These are phyloP conservation scores for Aegilops speltoides DNA, from an alignment of 176 grass and related monocot species.

Conservation along the genomic window DNA sequence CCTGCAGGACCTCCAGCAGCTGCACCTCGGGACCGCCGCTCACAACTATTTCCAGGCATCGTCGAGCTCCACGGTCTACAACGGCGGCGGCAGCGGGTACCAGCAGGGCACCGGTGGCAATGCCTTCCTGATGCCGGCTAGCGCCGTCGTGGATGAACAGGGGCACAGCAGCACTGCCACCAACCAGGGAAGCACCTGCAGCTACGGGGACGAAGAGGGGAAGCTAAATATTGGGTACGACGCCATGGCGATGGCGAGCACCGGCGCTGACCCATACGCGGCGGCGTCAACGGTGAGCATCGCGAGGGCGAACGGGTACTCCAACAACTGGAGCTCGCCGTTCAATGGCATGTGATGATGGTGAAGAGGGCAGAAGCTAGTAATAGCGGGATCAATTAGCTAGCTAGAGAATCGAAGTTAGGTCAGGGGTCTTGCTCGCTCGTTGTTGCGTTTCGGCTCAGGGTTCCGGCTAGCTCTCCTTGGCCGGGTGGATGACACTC, in stretches of 20 bases:
- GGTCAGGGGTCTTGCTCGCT: slow-evolving; percentile 26
- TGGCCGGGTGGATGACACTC: slow-evolving; percentile 7
- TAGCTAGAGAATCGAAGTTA: slow-evolving; percentile 22
- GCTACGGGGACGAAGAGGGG: slow-evolving; percentile 41
- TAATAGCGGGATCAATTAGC: slow-evolving; percentile 21
- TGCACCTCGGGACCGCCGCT: slow-evolving; percentile 44
- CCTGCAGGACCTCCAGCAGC: slow-evolving; percentile 52
- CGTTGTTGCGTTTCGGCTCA: slow-evolving; percentile 6
- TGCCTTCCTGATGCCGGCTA: slow-evolving; percentile 34
- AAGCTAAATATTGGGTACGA: slow-evolving; percentile 46
- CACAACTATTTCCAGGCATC: slow-evolving; percentile 63
- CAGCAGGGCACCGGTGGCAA: slow-evolving; percentile 36
- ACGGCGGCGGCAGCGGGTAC: slow-evolving; percentile 3
- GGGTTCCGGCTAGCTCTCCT: slow-evolving; percentile 26
- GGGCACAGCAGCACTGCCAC: slow-evolving; percentile 44
- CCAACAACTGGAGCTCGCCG: slow-evolving; percentile 45
- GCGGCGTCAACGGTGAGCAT: slow-evolving; percentile 43
- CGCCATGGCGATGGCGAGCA: slow-evolving; percentile 23
- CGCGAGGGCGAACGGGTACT: slow-evolving; percentile 48
- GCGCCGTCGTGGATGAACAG: slow-evolving; percentile 34
- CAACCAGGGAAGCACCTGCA: slow-evolving; percentile 43
- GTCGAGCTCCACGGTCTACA: slow-evolving; percentile 47
- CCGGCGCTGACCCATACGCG: slow-evolving; percentile 26
- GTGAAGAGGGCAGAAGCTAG: slow-evolving; percentile 18
- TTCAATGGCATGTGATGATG: slow-evolving; percentile 53